Base-by-base conservation (phyloP, 805 yeast genomes). In the Osmozyma mogii region DNA sequence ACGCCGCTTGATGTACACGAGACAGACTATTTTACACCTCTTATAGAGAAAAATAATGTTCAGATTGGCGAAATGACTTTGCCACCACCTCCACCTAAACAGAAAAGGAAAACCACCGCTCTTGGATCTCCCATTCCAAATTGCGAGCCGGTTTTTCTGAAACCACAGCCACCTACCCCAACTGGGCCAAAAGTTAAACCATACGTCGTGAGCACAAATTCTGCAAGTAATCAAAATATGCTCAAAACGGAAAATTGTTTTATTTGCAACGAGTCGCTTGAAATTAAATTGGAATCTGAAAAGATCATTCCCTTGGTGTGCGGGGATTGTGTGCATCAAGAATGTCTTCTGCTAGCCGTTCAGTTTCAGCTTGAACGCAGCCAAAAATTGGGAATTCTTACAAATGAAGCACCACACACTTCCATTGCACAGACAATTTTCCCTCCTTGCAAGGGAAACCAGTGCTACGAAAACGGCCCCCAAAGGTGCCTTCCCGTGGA, bases 301-400 rank as follows among this genome's bases (percentile, higher is more conserved):
- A 59, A 55, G 25, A 49, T 73, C 2, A 50, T 76, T 9, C 66
- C 64, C 32, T 52, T 77, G 18, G 49, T 49, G 22, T 78, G 85
- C 51, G 70, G 66, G 1, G 82, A 77, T 45, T 49, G 56, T 25
- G 57, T 66, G 22, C 85, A 78, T 45, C 77, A 72, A 29, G 72
- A 74, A 32, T 78, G 85, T 45, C 56, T 75, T 10, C 34, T 53
- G 3, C 24, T 37, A 9, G 31, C 28, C 12, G 36, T 35, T 22
- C 35, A 34, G 10, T 27, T 30, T n/a, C 29, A 33, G 5, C 31
- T 38, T 5, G 43, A 41, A 12, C 21, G 10, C 21, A 18, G 21
- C 21, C 8, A 8, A 18, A 18, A 10, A 18, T 18, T 8, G 9
- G 21, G 10, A 18, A 18, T 22, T 22, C n/a, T n/a, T n/a, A n/a